A percentile compares a stretch with the other conserved stretches of the same genome.
These are phyloP conservation scores for Geosiphon pyriformis DNA, from an alignment of 192 early-diverging fungal genomes.

Conservation along the genomic window DNA sequence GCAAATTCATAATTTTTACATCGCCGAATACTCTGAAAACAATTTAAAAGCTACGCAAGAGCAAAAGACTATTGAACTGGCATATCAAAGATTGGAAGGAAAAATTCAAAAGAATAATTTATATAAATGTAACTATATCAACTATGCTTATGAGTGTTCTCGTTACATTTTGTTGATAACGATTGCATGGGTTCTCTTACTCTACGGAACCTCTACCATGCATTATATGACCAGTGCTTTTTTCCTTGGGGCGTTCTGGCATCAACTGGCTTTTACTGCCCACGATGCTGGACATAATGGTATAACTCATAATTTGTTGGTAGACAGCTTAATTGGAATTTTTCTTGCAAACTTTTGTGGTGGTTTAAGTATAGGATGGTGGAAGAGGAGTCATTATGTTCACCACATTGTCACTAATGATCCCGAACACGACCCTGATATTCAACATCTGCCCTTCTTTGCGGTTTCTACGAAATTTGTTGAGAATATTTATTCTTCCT, in stretches of 20 bases:
- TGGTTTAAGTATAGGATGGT: slow-evolving; percentile 92
- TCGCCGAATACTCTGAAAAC: slow-evolving; percentile 56
- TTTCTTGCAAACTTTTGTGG: slow-evolving; percentile 75
- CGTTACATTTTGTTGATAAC: slow-evolving; percentile 45
- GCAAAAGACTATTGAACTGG: slow-evolving; percentile 23
- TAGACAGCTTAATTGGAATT: slow-evolving; percentile 81
- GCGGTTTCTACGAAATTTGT: slow-evolving; percentile 79
- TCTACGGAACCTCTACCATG: slow-evolving; percentile 43
- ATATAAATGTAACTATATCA: slow-evolving; percentile 56
- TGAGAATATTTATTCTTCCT: slow-evolving; percentile 80
- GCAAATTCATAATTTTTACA: slow-evolving; percentile 72
- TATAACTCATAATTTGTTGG: slow-evolving; percentile 66
- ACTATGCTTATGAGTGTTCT: slow-evolving; percentile 45
- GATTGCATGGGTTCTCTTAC: slow-evolving; percentile 38
- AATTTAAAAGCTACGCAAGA: slow-evolving; percentile 26
- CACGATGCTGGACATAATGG: slow-evolving; percentile 98
- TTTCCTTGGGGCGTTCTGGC: slow-evolving; percentile 72
- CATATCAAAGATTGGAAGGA: slow-evolving; percentile 61
- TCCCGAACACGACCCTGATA: slow-evolving; percentile 93
- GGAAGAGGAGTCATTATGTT: slow-evolving; percentile 96
- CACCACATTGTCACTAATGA: slow-evolving; percentile 97
- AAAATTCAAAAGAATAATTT: slow-evolving; percentile 57
- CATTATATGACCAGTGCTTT: slow-evolving; percentile 54
- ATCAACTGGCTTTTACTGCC: slow-evolving; percentile 88
- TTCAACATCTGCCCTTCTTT: slow-evolving; percentile 96